Conservation (phyloP, 2,329 filamentous ascomycete genomes). For the Colletotrichum sp. region DNA sequence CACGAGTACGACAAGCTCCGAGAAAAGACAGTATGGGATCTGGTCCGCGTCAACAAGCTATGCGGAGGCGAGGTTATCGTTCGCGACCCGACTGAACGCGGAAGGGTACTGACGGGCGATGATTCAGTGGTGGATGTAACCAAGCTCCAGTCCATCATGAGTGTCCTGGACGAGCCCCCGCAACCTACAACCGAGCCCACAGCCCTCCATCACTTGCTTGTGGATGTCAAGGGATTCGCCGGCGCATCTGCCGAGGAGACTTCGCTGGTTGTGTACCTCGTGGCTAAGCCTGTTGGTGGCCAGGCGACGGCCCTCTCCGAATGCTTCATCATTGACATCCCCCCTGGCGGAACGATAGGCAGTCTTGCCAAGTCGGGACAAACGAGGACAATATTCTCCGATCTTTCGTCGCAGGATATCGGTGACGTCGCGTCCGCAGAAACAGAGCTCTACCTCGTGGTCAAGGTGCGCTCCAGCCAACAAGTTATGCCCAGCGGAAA, state of each 20-base stretch:
- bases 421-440: constrained; percentile 67
- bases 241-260: constrained; percentile 78
- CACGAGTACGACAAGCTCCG: constrained; percentile 82
- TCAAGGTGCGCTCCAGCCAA: constrained; percentile 73
- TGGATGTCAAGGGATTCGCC: constrained; percentile 84
- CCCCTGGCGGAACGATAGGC: constrained; percentile 73
- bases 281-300: constrained; percentile 70
- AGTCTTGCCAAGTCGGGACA: constrained; percentile 69
- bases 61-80: constrained; percentile 95
- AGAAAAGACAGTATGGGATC: constrained; percentile 92
- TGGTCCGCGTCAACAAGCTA: constrained; percentile 93
- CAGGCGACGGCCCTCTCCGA: constrained; percentile 77
- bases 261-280: constrained; percentile 79
- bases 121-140: constrained; percentile 94
- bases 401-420: constrained; percentile 79
- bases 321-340: constrained; percentile 79
- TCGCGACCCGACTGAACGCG: constrained; percentile 81
- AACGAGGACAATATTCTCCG: constrained; percentile 86
- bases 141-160: constrained; percentile 94
- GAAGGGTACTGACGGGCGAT: constrained; percentile 86
- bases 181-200: constrained; percentile 70
- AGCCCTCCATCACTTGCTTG: constrained; percentile 79
- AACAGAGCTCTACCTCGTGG: constrained; percentile 81
- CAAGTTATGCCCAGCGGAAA: constrained; percentile 49
- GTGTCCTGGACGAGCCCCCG: constrained; percentile 84